phyloP scores from a whole-genome alignment of 2,329 filamentous ascomycete species.

The Colletotrichum euphorbiae region DNA sequence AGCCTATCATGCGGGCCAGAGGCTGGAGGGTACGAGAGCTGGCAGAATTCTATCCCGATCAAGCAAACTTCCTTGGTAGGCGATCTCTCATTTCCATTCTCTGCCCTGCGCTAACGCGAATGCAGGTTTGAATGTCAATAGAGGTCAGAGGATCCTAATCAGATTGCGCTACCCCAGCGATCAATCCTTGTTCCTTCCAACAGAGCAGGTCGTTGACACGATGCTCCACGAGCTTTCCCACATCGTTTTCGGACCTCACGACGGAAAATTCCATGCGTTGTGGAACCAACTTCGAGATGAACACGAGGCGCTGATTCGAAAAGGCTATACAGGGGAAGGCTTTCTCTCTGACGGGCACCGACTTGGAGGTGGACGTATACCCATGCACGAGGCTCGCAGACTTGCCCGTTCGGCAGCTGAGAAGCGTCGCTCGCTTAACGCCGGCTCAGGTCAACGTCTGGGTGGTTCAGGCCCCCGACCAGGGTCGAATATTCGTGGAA shows the following conservation, averaged over 20 bases:
- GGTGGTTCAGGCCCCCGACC: conserved; percentile 69
- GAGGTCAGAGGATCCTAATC: conserved; percentile 82
- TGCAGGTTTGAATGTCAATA: conserved; percentile 79
- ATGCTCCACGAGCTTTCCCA: conserved; percentile 96
- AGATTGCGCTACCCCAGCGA: conserved; percentile 83
- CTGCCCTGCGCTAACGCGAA: neutral
- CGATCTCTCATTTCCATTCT: neutral
- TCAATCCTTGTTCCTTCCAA: conserved; percentile 78
- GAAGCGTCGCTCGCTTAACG: conserved; percentile 68
- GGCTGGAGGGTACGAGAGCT: conserved; percentile 83
- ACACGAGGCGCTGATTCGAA: conserved; percentile 78
- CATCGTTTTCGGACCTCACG: conserved; percentile 85
- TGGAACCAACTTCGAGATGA: conserved; percentile 93
- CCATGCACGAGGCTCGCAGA: conserved; percentile 78
- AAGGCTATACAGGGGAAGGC: conserved; percentile 91
- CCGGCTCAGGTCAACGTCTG: conserved; percentile 77
- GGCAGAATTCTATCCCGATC: conserved; percentile 85
- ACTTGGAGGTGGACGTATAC: conserved; percentile 76
- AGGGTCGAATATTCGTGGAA: conserved; percentile 75
- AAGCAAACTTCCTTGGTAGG: conserved; percentile 77
- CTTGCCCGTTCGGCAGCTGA: conserved; percentile 81
- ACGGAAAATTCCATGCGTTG: conserved; percentile 83
- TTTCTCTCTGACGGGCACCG: conserved; percentile 82
- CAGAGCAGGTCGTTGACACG: conserved; percentile 87
- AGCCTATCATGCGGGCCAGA: conserved; percentile 92